Evolutionary conservation across 1,284 basidiomycete genomes (phyloP).

Genomic region (Tylopilus sp.): DNA sequence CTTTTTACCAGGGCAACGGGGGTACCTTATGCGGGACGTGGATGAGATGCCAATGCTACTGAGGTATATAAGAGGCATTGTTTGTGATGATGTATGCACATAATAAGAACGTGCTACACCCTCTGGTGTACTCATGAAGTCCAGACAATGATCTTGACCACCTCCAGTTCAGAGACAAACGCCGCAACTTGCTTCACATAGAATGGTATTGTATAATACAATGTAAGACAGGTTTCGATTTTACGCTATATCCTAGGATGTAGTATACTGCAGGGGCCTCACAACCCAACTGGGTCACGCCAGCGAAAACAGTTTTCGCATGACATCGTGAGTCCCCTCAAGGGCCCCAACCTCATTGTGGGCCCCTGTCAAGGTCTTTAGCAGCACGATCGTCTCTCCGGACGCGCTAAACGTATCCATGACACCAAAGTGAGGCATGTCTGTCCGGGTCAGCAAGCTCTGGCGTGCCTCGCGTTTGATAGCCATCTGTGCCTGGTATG

Average conservation of each 20-base stretch:
- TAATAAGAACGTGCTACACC: neutral
- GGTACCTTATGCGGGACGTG: slow-evolving; percentile 73
- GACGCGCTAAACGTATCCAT: slow-evolving; percentile 63
- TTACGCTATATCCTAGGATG: neutral
- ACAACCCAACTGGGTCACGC: slow-evolving; percentile 9
- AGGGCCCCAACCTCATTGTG: slow-evolving; percentile 75
- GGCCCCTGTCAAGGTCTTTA: slow-evolving; percentile 72
- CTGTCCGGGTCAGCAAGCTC: slow-evolving; percentile 57
- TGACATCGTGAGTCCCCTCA: slow-evolving; percentile 80
- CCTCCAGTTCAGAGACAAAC: too few species aligned
- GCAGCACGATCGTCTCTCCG: slow-evolving; percentile 63
- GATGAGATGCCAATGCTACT: slow-evolving; percentile 44
- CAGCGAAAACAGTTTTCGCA: slow-evolving; percentile 63
- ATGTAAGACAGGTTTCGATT: neutral
- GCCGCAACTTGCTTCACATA: too few species aligned
- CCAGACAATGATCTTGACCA: too few species aligned
- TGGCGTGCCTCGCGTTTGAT: slow-evolving; percentile 52
- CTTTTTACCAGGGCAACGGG: slow-evolving; percentile 58
- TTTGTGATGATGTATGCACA: neutral
- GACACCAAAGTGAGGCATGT: slow-evolving; percentile 67
- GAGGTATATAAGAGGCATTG: neutral
- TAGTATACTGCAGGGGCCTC: neutral
- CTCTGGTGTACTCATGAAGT: neutral
- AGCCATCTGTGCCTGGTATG: slow-evolving; percentile 47
- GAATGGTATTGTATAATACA: neutral